Base-by-base conservation (phyloP, 306 rosid species). In the Begonia peltatifolia region DNA sequence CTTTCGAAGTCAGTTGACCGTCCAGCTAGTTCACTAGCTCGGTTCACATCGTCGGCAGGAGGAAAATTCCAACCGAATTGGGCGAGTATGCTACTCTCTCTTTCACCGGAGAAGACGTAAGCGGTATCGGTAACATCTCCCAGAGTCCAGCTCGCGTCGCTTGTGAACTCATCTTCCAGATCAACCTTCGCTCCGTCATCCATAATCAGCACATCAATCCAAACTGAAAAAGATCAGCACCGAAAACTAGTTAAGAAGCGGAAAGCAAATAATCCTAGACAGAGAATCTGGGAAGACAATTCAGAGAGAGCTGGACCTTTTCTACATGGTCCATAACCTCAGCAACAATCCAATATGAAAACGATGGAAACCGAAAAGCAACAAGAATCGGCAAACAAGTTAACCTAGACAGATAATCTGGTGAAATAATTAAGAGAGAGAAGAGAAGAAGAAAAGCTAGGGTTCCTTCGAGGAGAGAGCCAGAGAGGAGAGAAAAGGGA, bases 41-140 rank as follows among this genome's bases (percentile, higher is more conserved):
- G 41, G 62, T 58, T 65, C 54, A 14, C 50, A 3, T 57, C 72
- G 2, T 67, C 77, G 38, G 38, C 8, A 13, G 74, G 68, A 13
- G 56, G 69, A 35, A 76, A 55, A 63, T 68, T 76, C 95, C 95
- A 85, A 0, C 94, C 92, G 73, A 85, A 78, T 11, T 90, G 84
- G 44, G 74, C 46, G 56, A 84, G 79, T 46, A 83, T 67, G 61
- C 44, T 64, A 66, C 61, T 56, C 6, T 79, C 81, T 22, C 74
- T 60, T 3, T 59, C 75, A 16, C 49, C 68, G 46, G 76, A 1
- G 69, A 81, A 75, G 69, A 73, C 59, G 68, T 68, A 74, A 42
- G 35, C 61, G 15, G 36, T 30, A 49, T 62, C 80, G 15, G 75
- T 62, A 52, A 54, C 72, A 2, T 67, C 55, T 15, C 75, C 63